Evolutionary conservation across 306 rosid species (phyloP).

Genomic region (Erythrophleum fordii): DNA sequence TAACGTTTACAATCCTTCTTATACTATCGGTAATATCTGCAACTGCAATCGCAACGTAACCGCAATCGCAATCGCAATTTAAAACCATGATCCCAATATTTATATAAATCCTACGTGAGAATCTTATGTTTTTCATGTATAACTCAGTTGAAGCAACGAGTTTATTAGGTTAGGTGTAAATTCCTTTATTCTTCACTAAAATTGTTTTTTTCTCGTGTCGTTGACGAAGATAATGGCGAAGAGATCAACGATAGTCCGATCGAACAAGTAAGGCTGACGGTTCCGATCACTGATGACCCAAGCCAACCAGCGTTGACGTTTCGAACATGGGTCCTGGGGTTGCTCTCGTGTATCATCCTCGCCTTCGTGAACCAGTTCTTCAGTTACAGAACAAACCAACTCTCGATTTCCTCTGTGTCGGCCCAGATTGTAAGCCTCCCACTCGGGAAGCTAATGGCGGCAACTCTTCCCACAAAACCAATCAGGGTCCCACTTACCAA

Average conservation of each 20-base stretch:
- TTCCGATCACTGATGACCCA: slow-evolving; percentile 72
- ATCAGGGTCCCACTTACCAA: slow-evolving; percentile 51
- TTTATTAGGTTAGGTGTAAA: too few relatives aligned
- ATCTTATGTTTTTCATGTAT: too few relatives aligned
- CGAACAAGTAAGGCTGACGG: slow-evolving; percentile 82
- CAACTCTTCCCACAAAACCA: slow-evolving; percentile 51
- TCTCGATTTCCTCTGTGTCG: slow-evolving; percentile 58
- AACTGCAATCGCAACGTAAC: too few relatives aligned
- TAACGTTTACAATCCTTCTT: too few relatives aligned
- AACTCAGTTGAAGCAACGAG: too few relatives aligned
- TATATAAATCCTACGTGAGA: too few relatives aligned
- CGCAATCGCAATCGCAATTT: too few relatives aligned
- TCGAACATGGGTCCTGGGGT: slow-evolving; percentile 81
- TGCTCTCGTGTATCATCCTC: slow-evolving; percentile 60
- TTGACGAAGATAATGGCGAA: slow-evolving; percentile 43
- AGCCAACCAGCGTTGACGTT: slow-evolving; percentile 69
- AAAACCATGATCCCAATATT: too few relatives aligned
- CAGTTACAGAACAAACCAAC: slow-evolving; percentile 62
- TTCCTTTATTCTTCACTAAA: too few relatives aligned
- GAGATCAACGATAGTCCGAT: slow-evolving; percentile 65
- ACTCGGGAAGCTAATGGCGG: slow-evolving; percentile 80
- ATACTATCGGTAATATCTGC: too few relatives aligned
- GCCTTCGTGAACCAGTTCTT: slow-evolving; percentile 79
- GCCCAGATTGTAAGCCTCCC: slow-evolving; percentile 80
- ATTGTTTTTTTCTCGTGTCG: too few relatives aligned